Conservation (phyloP, 1,284 basidiomycete genomes). For the Ceratobasidium sp. region DNA sequence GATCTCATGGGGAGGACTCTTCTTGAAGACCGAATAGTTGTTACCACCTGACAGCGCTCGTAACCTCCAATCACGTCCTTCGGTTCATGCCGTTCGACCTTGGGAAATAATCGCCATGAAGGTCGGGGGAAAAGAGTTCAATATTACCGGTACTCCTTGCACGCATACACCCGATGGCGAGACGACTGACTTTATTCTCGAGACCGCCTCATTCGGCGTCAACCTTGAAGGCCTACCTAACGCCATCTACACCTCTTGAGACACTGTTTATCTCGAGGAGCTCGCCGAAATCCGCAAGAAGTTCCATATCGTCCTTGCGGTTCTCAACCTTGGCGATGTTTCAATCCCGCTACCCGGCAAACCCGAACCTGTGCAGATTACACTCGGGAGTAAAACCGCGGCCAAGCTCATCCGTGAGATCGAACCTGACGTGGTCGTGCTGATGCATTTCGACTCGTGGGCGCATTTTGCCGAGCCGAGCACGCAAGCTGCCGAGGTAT, state of each 20-base stretch:
- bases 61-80: conserved; percentile 44
- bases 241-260: conserved; percentile 45
- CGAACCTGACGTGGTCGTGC: conserved; percentile 14
- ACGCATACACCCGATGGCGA: conserved; percentile 43
- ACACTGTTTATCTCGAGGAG: conserved; percentile 43
- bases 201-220: conserved; percentile 35
- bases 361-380: conserved; percentile 26
- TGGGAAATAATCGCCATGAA: conserved; percentile 40
- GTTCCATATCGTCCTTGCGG: conserved; percentile 44
- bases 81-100: conserved; percentile 33
- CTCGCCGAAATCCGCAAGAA: conserved; percentile 36
- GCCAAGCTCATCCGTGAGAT: conserved; percentile 21
- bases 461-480: conserved; percentile 18
- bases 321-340: conserved; percentile 24
- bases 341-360: neutral
- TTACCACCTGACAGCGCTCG: conserved; percentile 45
- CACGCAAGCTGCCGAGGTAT: neutral
- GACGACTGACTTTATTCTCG: conserved; percentile 44
- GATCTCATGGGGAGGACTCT: conserved; percentile 38
- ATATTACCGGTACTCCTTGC: conserved; percentile 46
- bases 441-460: conserved; percentile 36
- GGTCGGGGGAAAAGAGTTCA: conserved; percentile 41
- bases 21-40: conserved; percentile 38
- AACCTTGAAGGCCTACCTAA: conserved; percentile 39
- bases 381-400: conserved; percentile 21